Evolutionary conservation across 768 basidiomycete species (phyloP), one percentile per base, ranked within the genome.

Genomic region (Mrakia gelida): DNA sequence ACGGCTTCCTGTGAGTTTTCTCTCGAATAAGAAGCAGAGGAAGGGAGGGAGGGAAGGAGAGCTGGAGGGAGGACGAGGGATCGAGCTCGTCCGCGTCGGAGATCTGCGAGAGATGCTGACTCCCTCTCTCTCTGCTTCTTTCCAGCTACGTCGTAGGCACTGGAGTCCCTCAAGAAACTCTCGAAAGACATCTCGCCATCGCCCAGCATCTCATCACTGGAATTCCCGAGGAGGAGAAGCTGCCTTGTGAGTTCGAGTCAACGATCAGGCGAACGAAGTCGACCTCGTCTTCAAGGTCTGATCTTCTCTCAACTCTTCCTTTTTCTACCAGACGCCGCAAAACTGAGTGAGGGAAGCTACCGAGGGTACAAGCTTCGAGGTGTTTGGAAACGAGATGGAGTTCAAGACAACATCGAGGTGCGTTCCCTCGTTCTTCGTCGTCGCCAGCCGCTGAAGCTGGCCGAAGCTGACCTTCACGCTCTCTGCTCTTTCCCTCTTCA

Each of bases 101-200:
- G 11, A 15, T 45, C 45, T 10, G 45, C 45, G 45, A 45, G 16
- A 52, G 18, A 52, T 5, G 49, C 49, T 52, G 16, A 52, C 45
- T 52, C 49, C 21, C 18, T 16, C 15, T 2, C 15, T 52, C 49
- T n/a, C n/a, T n/a, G n/a, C n/a, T 7, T 52, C 49, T 52, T 7
- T 21, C 18, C 18, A 52, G 49, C 11, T 80, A 78, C 70, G 80
- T 81, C 59, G 80, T 79, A n/a, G 80, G 80, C 23, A 80, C 80
- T 8, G 81, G 81, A 21, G 79, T 81, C 4, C 76, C 80, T 9
- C 61, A 75, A 28, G 80, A 75, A 62, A 79, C 81, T 78, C 80
- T 83, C n/a, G 81, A 82, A 41, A 49, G 81, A 13, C 81, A 81
- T 65, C 73, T 80, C 13, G 80, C 80, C 2, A 71, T 81, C n/a